Evolutionary conservation across 1,284 basidiomycete genomes (phyloP).

Genomic region (Phaffia rhodozyma): DNA sequence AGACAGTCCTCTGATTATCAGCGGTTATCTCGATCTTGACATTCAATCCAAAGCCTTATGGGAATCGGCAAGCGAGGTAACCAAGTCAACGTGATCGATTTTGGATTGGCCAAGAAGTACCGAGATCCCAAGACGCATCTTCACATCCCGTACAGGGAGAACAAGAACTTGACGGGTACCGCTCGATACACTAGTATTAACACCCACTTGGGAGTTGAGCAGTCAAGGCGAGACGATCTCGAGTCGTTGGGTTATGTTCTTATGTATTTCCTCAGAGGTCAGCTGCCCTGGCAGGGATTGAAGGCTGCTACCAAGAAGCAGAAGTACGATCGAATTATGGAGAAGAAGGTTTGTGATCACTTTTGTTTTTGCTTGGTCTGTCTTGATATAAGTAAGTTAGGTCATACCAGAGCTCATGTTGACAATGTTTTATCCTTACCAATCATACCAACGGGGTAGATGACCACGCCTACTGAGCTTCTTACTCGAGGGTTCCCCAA

Average conservation of each 20-base stretch:
- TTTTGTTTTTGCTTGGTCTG: background rate
- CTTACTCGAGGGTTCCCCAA: constrained; percentile 94
- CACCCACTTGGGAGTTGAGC: constrained; percentile 94
- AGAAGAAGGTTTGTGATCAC: constrained; percentile 48
- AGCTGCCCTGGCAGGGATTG: constrained; percentile 92
- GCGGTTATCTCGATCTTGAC: background rate
- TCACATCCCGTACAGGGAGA: constrained; percentile 98
- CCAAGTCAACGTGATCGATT: constrained; percentile 99
- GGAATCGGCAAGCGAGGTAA: constrained; percentile 98
- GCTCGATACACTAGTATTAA: constrained; percentile 99
- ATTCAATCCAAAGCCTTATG: constrained; percentile 50
- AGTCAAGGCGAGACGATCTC: constrained; percentile 88
- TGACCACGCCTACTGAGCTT: constrained; percentile 92
- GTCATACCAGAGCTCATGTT: background rate
- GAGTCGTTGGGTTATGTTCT: constrained; percentile 93
- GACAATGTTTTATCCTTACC: background rate
- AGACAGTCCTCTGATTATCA: background rate
- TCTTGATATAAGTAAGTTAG: background rate
- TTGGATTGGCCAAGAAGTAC: constrained; percentile 99
- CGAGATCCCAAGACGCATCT: constrained; percentile 98
- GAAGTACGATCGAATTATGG: constrained; percentile 98
- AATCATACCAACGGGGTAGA: constrained; percentile 44
- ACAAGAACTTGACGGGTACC: constrained; percentile 98
- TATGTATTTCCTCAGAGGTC: constrained; percentile 96
- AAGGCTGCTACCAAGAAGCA: constrained; percentile 96